Conservation (phyloP, 163 green algal genomes). For the Chlamydomonas reinhardtii region DNA sequence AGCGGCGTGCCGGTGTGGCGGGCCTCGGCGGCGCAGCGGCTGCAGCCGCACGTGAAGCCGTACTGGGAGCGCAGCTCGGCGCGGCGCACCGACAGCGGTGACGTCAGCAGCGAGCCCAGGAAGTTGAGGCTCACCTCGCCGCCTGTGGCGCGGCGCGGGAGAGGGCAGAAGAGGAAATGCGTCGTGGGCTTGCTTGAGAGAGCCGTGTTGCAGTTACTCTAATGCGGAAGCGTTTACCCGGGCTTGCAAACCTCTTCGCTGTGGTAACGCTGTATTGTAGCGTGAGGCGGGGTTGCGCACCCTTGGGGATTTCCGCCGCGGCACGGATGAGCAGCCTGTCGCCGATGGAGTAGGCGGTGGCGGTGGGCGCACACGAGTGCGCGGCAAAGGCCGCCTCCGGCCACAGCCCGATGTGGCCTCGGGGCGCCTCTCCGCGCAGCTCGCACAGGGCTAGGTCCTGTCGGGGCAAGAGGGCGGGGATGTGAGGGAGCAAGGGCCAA, state of each 20-base stretch:
- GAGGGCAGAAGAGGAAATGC: no score
- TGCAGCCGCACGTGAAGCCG: slow-evolving; percentile 54
- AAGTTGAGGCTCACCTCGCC: slow-evolving; percentile 55
- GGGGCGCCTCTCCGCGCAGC: slow-evolving; percentile 33
- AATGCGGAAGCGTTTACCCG: no score
- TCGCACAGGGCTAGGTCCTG: slow-evolving; percentile 49
- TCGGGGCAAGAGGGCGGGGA: no score
- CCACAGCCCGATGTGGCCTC: slow-evolving; percentile 47
- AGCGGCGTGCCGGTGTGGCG: slow-evolving; percentile 36
- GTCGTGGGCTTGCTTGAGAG: no score
- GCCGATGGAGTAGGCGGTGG: slow-evolving; percentile 32
- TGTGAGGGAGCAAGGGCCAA: no score
- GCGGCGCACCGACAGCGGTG: slow-evolving; percentile 34
- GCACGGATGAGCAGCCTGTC: slow-evolving; percentile 44
- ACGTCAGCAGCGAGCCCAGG: slow-evolving; percentile 48
- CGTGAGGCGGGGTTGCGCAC: neutral
- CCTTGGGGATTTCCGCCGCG: slow-evolving; percentile 36
- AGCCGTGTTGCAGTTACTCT: no score
- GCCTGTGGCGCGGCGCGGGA: neutral
- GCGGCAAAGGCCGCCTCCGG: slow-evolving; percentile 24
- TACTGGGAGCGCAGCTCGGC: slow-evolving; percentile 49
- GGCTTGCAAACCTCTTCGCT: no score
- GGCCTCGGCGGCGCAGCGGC: slow-evolving; percentile 46
- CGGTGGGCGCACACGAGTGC: slow-evolving; percentile 44
- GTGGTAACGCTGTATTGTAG: no score